Evolutionary conservation across 2,329 filamentous ascomycete genomes (phyloP).

Genomic region (Chrysoporthe deuterocubensis): DNA sequence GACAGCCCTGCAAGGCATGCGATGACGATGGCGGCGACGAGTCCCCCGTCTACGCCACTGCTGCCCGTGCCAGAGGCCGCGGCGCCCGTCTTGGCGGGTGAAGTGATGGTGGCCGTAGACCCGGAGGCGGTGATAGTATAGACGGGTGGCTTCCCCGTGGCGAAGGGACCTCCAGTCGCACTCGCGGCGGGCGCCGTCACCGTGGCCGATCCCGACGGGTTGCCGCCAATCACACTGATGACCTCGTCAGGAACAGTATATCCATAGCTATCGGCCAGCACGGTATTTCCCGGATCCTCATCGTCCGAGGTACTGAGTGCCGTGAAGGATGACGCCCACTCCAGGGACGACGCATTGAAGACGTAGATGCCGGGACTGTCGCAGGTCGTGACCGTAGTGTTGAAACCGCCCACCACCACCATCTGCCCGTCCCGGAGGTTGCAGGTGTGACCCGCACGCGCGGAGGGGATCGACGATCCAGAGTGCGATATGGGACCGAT

Average conservation of each 20-base stretch:
- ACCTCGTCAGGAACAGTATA: slow-evolving; percentile 69
- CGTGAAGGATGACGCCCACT: slow-evolving; percentile 67
- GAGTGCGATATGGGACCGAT: slow-evolving; percentile 59
- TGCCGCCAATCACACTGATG: slow-evolving; percentile 49
- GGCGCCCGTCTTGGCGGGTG: slow-evolving; percentile 44
- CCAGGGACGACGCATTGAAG: slow-evolving; percentile 69
- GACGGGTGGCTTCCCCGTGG: slow-evolving; percentile 69
- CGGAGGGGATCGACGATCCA: slow-evolving; percentile 58
- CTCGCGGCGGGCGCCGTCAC: slow-evolving; percentile 65
- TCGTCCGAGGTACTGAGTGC: slow-evolving; percentile 56
- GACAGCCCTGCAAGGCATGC: slow-evolving; percentile 67
- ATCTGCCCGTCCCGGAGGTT: slow-evolving; percentile 73
- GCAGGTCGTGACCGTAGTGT: slow-evolving; percentile 62
- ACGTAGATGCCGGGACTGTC: slow-evolving; percentile 73
- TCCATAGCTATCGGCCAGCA: slow-evolving; percentile 62
- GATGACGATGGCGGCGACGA: slow-evolving; percentile 57
- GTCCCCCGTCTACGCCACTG: slow-evolving; percentile 34
- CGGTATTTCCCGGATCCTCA: slow-evolving; percentile 52
- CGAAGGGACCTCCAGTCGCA: slow-evolving; percentile 70
- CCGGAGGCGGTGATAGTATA: slow-evolving; percentile 66
- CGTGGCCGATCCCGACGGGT: slow-evolving; percentile 53
- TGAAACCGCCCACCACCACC: slow-evolving; percentile 72
- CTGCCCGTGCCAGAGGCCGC: slow-evolving; percentile 31
- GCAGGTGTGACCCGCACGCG: slow-evolving; percentile 70
- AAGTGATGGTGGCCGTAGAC: slow-evolving; percentile 49